Base-by-base conservation (phyloP, 2,329 filamentous ascomycete species). In the Aspergillus ruber region DNA sequence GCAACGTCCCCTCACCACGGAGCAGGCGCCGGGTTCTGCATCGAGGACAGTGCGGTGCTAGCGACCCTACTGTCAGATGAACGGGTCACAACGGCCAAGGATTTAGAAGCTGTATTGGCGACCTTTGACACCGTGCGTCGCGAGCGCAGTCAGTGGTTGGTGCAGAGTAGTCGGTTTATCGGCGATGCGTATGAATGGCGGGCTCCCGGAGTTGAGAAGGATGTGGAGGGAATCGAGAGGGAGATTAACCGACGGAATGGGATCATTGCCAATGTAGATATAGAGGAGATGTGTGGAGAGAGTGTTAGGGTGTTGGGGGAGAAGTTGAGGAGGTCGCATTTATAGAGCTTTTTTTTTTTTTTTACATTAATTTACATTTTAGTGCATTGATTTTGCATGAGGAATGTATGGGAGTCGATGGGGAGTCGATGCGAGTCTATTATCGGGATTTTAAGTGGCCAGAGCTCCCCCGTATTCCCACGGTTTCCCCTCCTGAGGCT, bases 1-100 rank as follows among this genome's bases (percentile, higher is more conserved):
- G 70, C 70, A 0, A 70, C 69, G 1, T 63, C 61, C 0, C 71
- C 71, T 3, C 70, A 73, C 48, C 70, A 73, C 44, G 71, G 71
- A 15, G 59, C 64, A 3, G 65, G 65, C 5, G 65, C 65, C 1
- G 63, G 65, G 2, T 56, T 66, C 46, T 63, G 62, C 45, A 60
- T 64, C 33, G 64, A 66, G 46, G 64, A 67, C 44, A 59, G 55
- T 3, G 58, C 58, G 8, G 56, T 66, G 3, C 52, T 67, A 25
- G 58, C 60, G 1, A 46, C 50, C 0, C 48, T 67, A 29, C 51
- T 67, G 25, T 49, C 49, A 15, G 57, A 63, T 23, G 48, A 55
- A 5, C 53, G 52, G 3, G 58, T 64, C 6, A 47, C 46, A 12
- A 39, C 47, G 1, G 48, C 50, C 17, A 17, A 36, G 10, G 54